Percentiles rank a stretch among this genome's conserved stretches.
phyloP scores from a whole-genome alignment of 176 grass and related monocot species.

The Cenchrus fungigraminus region DNA sequence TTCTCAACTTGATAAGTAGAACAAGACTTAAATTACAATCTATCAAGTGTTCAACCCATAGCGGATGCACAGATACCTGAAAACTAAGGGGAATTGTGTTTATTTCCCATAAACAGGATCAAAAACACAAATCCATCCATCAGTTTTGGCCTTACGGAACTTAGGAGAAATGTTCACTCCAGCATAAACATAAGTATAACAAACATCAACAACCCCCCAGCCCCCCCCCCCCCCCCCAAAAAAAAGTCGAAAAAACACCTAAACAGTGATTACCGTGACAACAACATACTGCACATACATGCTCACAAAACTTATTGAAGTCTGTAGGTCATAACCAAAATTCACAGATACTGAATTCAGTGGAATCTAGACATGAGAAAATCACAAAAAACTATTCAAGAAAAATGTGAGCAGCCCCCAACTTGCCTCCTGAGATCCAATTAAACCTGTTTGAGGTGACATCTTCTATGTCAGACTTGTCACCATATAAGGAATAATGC shows the following conservation, averaged over 20 bases:
- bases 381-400: neutral
- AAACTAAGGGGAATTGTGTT: neutral
- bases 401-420: neutral
- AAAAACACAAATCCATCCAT: slow-evolving; percentile 1
- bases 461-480: neutral
- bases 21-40: too few relatives aligned
- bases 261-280: neutral
- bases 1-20: neutral
- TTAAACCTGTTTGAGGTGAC: neutral
- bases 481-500: neutral
- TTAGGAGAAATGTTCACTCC: neutral
- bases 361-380: neutral
- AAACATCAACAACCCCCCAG: neutral
- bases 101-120: neutral
- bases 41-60: neutral
- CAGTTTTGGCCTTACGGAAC: slow-evolving; percentile 5
- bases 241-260: neutral
- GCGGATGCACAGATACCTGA: neutral
- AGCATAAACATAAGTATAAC: slow-evolving; percentile 7
- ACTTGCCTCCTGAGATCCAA: slow-evolving; percentile 16
- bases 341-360: neutral
- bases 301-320: neutral
- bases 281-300: neutral
- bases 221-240: neutral
- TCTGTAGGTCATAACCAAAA: neutral